phyloP scores from a whole-genome alignment of 768 basidiomycete species.

The Suillus weaverae region DNA sequence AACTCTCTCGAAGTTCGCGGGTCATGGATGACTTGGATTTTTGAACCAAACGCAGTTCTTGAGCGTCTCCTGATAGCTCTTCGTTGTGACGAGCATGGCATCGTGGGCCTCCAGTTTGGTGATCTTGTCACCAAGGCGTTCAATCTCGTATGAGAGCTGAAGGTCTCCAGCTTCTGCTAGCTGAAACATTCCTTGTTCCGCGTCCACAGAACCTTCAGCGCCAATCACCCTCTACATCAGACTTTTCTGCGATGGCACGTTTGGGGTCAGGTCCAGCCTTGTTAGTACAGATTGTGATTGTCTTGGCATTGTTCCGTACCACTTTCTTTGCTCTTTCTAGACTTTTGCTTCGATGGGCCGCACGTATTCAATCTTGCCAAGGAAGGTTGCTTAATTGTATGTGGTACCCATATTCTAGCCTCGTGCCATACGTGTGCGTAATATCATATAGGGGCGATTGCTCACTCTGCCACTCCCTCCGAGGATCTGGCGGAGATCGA shows the following conservation, averaged over 20 bases:
- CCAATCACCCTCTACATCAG: slow-evolving; percentile 71
- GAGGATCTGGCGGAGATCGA: too few species aligned
- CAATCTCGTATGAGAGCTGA: too few species aligned
- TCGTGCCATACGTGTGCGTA: too few species aligned
- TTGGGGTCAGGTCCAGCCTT: slow-evolving; percentile 93
- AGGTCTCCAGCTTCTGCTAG: too few species aligned
- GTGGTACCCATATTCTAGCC: too few species aligned
- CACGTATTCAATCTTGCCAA: slow-evolving; percentile 42
- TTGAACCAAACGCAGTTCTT: slow-evolving; percentile 79
- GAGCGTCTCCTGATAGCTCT: slow-evolving; percentile 86
- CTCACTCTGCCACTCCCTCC: too few species aligned
- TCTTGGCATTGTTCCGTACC: slow-evolving; percentile 2
- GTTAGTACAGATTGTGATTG: slow-evolving; percentile 73
- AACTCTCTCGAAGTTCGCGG: too few species aligned
- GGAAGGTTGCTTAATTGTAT: slow-evolving; percentile 32
- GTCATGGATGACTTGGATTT: slow-evolving; percentile 70
- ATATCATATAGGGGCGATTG: too few species aligned
- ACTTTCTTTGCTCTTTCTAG: slow-evolving; percentile 21
- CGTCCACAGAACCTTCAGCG: too few species aligned
- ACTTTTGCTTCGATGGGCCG: slow-evolving; percentile 52
- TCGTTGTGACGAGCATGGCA: slow-evolving; percentile 87
- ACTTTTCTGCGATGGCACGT: slow-evolving; percentile 80
- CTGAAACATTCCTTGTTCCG: too few species aligned
- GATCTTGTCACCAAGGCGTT: too few species aligned
- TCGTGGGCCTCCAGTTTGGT: slow-evolving; percentile 59